Conservation (phyloP, 208 protist species). For the Tritrichomonas musculus region DNA sequence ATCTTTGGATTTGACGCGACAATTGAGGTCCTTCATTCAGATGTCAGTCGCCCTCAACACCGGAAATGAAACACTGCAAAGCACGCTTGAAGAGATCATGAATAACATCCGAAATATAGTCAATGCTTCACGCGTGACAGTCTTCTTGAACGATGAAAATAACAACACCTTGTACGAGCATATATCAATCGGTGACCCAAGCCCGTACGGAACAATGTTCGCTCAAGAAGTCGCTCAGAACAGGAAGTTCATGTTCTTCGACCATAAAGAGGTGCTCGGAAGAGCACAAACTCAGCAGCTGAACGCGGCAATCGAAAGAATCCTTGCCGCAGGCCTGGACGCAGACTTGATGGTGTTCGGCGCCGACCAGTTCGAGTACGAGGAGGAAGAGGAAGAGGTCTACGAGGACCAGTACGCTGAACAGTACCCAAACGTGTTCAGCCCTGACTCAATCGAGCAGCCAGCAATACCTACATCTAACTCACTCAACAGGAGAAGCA, state of each 20-base stretch:
- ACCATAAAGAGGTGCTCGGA: constrained; percentile 17
- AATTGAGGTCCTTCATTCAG: background rate
- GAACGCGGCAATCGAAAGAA: background rate
- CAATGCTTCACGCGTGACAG: constrained; percentile 5
- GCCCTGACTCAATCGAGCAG: too few species aligned
- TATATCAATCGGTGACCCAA: background rate
- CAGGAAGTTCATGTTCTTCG: constrained; percentile 3
- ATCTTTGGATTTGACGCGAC: constrained; percentile 5
- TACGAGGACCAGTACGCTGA: background rate
- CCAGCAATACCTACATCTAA: too few species aligned
- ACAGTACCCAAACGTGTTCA: too few species aligned
- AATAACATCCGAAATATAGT: background rate
- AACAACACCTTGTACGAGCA: background rate
- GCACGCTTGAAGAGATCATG: background rate
- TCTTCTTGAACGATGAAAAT: background rate
- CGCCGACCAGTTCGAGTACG: background rate
- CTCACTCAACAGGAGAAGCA: too few species aligned
- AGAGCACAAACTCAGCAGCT: constrained; percentile 1
- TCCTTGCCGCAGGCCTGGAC: background rate
- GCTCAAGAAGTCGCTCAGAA: constrained; percentile 5
- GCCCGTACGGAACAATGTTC: background rate
- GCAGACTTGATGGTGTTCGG: background rate
- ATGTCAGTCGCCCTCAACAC: background rate
- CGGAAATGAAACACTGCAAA: background rate
- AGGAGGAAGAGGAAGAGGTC: background rate